Evolutionary conservation across 2,329 filamentous ascomycete species (phyloP).

Genomic region (Elsinoe batatas): DNA sequence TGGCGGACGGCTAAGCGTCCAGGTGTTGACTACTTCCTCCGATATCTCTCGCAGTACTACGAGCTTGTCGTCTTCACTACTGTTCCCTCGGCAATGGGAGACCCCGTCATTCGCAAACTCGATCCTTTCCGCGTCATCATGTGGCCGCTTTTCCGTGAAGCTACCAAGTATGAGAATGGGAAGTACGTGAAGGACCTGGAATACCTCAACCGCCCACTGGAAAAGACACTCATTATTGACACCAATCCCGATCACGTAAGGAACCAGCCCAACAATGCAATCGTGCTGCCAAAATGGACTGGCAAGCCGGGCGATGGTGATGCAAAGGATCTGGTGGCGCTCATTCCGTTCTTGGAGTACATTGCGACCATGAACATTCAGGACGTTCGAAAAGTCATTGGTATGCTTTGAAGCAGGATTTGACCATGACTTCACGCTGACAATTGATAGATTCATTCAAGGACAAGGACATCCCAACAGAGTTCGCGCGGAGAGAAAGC

Average conservation of each 20-base stretch:
- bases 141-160: slow-evolving; percentile 90
- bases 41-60: slow-evolving; percentile 95
- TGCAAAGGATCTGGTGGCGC: slow-evolving; percentile 64
- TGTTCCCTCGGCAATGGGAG: slow-evolving; percentile 71
- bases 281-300: slow-evolving; percentile 81
- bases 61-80: slow-evolving; percentile 94
- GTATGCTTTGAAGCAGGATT: slow-evolving; percentile 2
- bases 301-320: slow-evolving; percentile 62
- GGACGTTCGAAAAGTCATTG: slow-evolving; percentile 55
- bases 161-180: slow-evolving; percentile 92
- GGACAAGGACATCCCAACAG: slow-evolving; percentile 76
- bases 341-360: slow-evolving; percentile 97
- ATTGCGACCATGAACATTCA: slow-evolving; percentile 85
- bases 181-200: slow-evolving; percentile 98
- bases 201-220: slow-evolving; percentile 90
- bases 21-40: slow-evolving; percentile 92
- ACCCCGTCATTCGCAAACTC: slow-evolving; percentile 82
- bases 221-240: slow-evolving; percentile 91
- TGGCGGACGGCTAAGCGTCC: slow-evolving; percentile 94
- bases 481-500: slow-evolving; percentile 83
- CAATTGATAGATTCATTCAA: slow-evolving; percentile 37
- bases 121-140: slow-evolving; percentile 92
- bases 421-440: slow-evolving; percentile 32
- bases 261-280: slow-evolving; percentile 92
- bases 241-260: slow-evolving; percentile 73